A percentile compares a stretch with the other conserved stretches of the same genome.
phyloP scores from a whole-genome alignment of 305 asterid species.

The Fraxinus paxiana region DNA sequence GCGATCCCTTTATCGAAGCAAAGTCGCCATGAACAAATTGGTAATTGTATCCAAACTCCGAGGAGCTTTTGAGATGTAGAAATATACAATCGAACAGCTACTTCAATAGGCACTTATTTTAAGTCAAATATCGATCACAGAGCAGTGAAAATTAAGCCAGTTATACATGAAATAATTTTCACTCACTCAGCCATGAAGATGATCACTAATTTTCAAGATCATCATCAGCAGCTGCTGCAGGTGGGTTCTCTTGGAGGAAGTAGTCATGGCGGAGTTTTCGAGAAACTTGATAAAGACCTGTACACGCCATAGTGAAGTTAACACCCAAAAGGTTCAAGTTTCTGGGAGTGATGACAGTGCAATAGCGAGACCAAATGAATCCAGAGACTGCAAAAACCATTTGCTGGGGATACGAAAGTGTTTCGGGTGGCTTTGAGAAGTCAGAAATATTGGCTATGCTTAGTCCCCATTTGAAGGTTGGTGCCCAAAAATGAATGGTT shows the following conservation, averaged over 20 bases:
- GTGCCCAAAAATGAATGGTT: conserved; percentile 43
- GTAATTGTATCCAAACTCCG: background rate
- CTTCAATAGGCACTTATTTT: background rate
- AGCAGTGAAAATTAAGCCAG: background rate
- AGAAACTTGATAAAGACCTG: conserved; percentile 29
- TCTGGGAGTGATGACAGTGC: conserved; percentile 34
- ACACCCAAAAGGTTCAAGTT: conserved; percentile 34
- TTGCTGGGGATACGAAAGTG: conserved; percentile 37
- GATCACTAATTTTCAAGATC: background rate
- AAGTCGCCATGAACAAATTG: background rate
- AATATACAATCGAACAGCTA: background rate
- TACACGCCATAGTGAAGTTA: conserved; percentile 32
- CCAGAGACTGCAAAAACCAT: conserved; percentile 31
- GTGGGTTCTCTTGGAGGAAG: background rate
- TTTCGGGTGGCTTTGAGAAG: conserved; percentile 34
- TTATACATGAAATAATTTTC: background rate
- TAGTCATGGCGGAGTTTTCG: conserved; percentile 28
- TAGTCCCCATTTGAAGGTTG: conserved; percentile 39
- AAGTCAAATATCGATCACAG: background rate
- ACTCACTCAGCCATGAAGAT: background rate
- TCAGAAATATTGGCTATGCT: conserved; percentile 33
- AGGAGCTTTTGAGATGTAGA: background rate
- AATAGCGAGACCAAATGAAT: conserved; percentile 33
- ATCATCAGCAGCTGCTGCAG: background rate
- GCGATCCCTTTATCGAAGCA: background rate